phyloP scores from a whole-genome alignment of 2,329 filamentous ascomycete species.

The Diaporthe vaccinii region DNA sequence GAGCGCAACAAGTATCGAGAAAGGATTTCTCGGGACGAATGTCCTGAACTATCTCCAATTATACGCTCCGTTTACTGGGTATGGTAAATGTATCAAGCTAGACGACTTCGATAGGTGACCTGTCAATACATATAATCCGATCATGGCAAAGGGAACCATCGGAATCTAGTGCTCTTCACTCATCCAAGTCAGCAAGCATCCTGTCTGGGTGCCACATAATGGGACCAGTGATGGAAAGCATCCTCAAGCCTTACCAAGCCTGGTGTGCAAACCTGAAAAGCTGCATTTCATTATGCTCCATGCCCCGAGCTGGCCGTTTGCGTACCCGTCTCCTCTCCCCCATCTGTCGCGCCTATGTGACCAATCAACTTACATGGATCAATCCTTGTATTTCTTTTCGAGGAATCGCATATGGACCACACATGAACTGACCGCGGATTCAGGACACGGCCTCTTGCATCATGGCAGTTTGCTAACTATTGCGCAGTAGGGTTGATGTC shows the following conservation, averaged over 20 bases:
- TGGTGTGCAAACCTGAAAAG: too few relatives aligned
- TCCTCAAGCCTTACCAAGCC: background rate
- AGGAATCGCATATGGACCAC: background rate
- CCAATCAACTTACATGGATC: constrained; percentile 29
- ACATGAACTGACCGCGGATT: background rate
- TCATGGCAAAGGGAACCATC: too few relatives aligned
- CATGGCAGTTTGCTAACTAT: too few relatives aligned
- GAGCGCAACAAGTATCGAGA: background rate
- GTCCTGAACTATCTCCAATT: too few relatives aligned
- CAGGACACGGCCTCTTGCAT: background rate
- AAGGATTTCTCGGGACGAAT: background rate
- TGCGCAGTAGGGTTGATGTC: background rate
- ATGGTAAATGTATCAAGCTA: background rate
- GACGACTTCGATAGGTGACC: too few relatives aligned
- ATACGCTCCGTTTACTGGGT: too few relatives aligned
- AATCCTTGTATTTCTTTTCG: background rate
- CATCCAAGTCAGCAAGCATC: too few relatives aligned
- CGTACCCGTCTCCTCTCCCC: background rate
- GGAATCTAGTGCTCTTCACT: background rate
- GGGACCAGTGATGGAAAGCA: background rate
- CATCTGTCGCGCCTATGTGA: background rate
- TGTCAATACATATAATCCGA: background rate
- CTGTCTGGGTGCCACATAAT: background rate
- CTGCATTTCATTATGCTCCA: background rate
- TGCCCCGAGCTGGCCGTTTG: background rate